A percentile compares a stretch with the other conserved stretches of the same genome.
Evolutionary conservation across 1,139 yeast genomes (phyloP).

Genomic region (Kodamaea anthophila): DNA sequence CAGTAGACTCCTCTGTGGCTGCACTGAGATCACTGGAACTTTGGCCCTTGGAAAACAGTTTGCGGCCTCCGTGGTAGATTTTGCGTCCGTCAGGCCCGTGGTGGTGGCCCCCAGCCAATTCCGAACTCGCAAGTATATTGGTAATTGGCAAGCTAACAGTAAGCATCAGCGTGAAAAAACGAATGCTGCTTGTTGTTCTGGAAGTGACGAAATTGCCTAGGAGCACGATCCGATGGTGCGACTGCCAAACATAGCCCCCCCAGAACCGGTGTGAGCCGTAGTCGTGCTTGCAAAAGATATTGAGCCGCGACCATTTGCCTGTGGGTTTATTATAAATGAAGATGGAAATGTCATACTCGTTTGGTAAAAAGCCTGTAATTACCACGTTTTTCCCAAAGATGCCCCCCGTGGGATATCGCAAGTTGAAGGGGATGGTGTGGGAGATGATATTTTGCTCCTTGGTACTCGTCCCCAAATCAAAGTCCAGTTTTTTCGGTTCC

Average conservation of each 20-base stretch:
- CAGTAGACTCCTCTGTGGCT: slow-evolving; percentile 9
- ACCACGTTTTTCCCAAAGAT: slow-evolving; percentile 60
- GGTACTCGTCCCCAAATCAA: slow-evolving; percentile 3
- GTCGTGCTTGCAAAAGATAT: slow-evolving; percentile 50
- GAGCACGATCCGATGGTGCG: slow-evolving; percentile 62
- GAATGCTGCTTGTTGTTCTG: slow-evolving; percentile 45
- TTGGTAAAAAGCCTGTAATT: slow-evolving; percentile 50
- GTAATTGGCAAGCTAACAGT: slow-evolving; percentile 64
- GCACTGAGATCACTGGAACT: slow-evolving; percentile 6
- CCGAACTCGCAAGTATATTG: slow-evolving; percentile 47
- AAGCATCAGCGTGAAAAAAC: slow-evolving; percentile 52
- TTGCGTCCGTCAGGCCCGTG: slow-evolving; percentile 19
- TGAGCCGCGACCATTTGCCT: slow-evolving; percentile 60
- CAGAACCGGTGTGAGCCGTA: slow-evolving; percentile 55
- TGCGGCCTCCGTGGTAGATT: slow-evolving; percentile 11
- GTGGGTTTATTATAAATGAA: slow-evolving; percentile 57
- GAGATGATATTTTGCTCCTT: slow-evolving; percentile 5
- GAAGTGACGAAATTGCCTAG: slow-evolving; percentile 49
- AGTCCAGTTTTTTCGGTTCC: slow-evolving; percentile 2
- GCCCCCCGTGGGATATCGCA: slow-evolving; percentile 55
- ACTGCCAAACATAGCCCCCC: slow-evolving; percentile 67
- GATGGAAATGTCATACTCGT: slow-evolving; percentile 49
- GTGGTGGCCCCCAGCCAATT: slow-evolving; percentile 24
- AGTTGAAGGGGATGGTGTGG: slow-evolving; percentile 31
- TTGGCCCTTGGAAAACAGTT: background rate